Evolutionary conservation across 306 rosid species (phyloP).

Genomic region (Prunus persica): Prunus_persica_NCBIv2 NC_034010.1:14856501-14857000

Average conservation of each 20-base stretch:
- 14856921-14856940: background rate
- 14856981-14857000: too few species aligned
- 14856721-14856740: background rate
- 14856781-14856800: constrained; percentile 37
- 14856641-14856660: too few species aligned
- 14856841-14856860: background rate
- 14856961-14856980: background rate
- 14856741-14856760: background rate
- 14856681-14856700: constrained; percentile 16
- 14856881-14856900: background rate
- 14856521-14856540: too few species aligned
- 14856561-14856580: fast-evolving
- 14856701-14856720: background rate
- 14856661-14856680: too few species aligned
- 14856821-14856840: background rate
- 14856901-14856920: background rate
- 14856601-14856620: too few species aligned
- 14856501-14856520: too few species aligned
- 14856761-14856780: constrained; percentile 38
- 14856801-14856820: background rate
- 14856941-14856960: background rate
- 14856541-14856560: too few species aligned
- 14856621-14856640: too few species aligned
- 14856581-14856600: too few species aligned
- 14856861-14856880: background rate